Percentiles rank a stretch among this genome's conserved stretches.
phyloP scores from a whole-genome alignment of 176 grass and related monocot genomes.

The Phoenix roebelenii region DNA sequence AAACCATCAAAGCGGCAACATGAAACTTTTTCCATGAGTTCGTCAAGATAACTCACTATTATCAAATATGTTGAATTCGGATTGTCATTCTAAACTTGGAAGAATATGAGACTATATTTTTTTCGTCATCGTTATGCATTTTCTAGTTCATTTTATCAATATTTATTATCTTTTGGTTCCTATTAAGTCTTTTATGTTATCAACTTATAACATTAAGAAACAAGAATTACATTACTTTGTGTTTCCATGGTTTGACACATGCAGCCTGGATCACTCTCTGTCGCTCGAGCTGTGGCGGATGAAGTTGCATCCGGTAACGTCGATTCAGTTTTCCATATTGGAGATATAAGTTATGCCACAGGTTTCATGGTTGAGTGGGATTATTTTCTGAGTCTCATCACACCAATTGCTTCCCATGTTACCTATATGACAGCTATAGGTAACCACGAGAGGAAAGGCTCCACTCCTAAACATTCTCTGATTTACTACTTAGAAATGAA shows the following conservation, averaged over 20 bases:
- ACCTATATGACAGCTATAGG: slow-evolving; percentile 85
- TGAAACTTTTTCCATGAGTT: too few species aligned
- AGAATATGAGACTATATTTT: too few species aligned
- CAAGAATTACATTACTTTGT: too few species aligned
- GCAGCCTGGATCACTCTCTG: slow-evolving; percentile 61
- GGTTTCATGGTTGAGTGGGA: slow-evolving; percentile 82
- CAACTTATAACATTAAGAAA: too few species aligned
- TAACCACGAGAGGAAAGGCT: slow-evolving; percentile 68
- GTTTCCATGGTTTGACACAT: background rate
- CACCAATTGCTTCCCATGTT: slow-evolving; percentile 51
- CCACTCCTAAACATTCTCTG: background rate
- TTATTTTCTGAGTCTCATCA: slow-evolving; percentile 56
- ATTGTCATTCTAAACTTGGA: too few species aligned
- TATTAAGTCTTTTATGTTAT: too few species aligned
- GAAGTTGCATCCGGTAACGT: slow-evolving; percentile 36
- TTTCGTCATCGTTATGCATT: too few species aligned
- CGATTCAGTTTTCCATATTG: slow-evolving; percentile 78
- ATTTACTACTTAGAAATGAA: background rate
- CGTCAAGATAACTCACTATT: too few species aligned
- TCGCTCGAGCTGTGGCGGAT: slow-evolving; percentile 36
- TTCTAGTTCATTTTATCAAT: too few species aligned
- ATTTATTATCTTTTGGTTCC: too few species aligned
- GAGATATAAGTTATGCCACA: slow-evolving; percentile 82
- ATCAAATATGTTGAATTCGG: too few species aligned
- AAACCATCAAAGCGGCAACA: too few species aligned